Conservation (phyloP, 768 basidiomycete species). For the Mycena capillaripes region DNA sequence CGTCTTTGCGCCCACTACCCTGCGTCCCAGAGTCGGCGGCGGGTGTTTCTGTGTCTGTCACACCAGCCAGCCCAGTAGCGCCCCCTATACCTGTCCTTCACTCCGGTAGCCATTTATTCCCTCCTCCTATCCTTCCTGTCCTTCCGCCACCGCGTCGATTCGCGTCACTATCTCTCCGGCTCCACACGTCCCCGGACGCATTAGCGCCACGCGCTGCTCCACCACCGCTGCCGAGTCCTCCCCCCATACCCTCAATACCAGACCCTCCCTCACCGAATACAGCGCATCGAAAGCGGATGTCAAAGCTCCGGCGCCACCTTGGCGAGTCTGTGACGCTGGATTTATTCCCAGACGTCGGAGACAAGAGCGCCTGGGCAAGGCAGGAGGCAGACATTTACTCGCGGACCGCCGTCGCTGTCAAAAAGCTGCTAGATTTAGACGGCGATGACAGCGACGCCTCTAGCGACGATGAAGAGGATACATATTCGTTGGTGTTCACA, state of each 20-base stretch:
- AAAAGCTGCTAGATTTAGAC: constrained; percentile 28
- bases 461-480: constrained; percentile 35
- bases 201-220: neutral
- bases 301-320: constrained; percentile 50
- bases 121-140: neutral
- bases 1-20: constrained; percentile 30
- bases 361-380: neutral
- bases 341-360: constrained; percentile 21
- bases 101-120: neutral
- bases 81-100: constrained; percentile 7
- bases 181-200: constrained; percentile 33
- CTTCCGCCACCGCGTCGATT: constrained; percentile 9
- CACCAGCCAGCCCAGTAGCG: constrained; percentile 11
- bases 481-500: constrained; percentile 32
- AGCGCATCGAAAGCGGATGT: constrained; percentile 44
- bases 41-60: constrained; percentile 13
- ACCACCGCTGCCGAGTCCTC: constrained; percentile 15
- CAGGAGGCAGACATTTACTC: constrained; percentile 10
- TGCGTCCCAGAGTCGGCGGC: constrained; percentile 19
- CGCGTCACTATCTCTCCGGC: constrained; percentile 31
- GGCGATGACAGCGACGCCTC: constrained; percentile 31
- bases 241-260: constrained; percentile 23
- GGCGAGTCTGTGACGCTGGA: constrained; percentile 47
- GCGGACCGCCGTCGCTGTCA: constrained; percentile 27
- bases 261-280: constrained; percentile 45